These are phyloP conservation scores for Arbutus unedo DNA, from an alignment of 148 eudicot genomes.

Conservation along the genomic window DNA sequence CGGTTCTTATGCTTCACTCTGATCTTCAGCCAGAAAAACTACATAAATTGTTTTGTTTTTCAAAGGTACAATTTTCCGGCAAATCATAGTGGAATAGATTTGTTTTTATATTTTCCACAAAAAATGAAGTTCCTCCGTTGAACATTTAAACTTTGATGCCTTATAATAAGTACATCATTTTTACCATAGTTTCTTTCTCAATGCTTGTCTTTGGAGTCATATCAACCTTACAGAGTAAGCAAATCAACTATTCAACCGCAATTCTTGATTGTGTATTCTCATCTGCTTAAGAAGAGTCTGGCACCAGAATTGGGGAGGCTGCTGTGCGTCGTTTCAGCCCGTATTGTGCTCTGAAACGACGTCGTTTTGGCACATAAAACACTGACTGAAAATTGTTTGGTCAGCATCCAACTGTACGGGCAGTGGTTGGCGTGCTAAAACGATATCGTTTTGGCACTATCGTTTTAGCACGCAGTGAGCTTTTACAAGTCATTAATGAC, in stretches of 20 bases:
- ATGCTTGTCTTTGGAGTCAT: constrained; percentile 2
- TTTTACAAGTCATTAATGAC: neutral
- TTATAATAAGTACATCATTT: neutral
- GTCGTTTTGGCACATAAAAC: too few relatives aligned
- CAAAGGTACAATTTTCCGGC: neutral
- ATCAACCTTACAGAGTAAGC: neutral
- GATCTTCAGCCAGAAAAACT: neutral
- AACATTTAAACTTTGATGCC: neutral
- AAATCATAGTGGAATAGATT: neutral
- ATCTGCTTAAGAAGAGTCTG: neutral
- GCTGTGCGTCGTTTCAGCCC: too few relatives aligned
- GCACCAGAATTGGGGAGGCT: neutral
- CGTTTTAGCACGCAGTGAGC: too few relatives aligned
- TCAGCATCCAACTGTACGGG: too few relatives aligned
- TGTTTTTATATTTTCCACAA: neutral
- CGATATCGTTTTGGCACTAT: too few relatives aligned
- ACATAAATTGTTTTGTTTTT: neutral
- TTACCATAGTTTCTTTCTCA: neutral
- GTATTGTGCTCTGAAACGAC: too few relatives aligned
- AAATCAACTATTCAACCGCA: neutral
- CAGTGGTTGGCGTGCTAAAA: too few relatives aligned
- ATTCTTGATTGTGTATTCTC: neutral
- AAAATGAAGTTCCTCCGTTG: neutral
- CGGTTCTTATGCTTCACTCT: too few relatives aligned
- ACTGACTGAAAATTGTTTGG: too few relatives aligned